phyloP scores from a whole-genome alignment of 192 early-diverging fungal genomes.

The Podila minutissima region DNA sequence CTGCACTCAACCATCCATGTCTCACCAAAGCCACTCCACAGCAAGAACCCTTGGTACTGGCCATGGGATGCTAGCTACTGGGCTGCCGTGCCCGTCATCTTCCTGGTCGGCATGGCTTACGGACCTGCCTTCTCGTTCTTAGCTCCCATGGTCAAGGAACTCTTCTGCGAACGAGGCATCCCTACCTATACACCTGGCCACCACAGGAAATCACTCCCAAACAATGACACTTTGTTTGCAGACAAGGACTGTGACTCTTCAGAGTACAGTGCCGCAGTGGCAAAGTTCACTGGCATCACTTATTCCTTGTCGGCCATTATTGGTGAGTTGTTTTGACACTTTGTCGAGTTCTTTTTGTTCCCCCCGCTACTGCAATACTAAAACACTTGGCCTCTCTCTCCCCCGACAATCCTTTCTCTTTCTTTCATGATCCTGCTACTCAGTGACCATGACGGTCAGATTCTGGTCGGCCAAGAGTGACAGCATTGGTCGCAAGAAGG shows the following conservation, averaged over 20 bases:
- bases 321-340: conserved; percentile 1
- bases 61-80: conserved; percentile 32
- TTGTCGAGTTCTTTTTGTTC: background rate
- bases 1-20: background rate
- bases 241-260: conserved; percentile 16
- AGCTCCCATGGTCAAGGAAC: conserved; percentile 10
- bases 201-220: background rate
- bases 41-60: conserved; percentile 29
- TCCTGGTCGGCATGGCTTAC: conserved; percentile 11
- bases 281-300: conserved; percentile 28
- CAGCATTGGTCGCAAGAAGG: conserved; percentile 22
- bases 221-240: background rate
- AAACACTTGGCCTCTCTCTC: background rate
- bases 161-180: conserved; percentile 46
- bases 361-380: background rate
- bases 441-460: conserved; percentile 30
- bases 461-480: conserved; percentile 29
- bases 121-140: conserved; percentile 9
- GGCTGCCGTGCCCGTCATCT: conserved; percentile 41
- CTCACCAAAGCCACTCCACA: background rate
- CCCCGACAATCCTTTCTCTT: background rate
- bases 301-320: conserved; percentile 3
- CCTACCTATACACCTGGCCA: conserved; percentile 16
- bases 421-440: background rate
- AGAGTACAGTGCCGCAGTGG: conserved; percentile 44